Evolutionary conservation across 345 rosid species (phyloP), one percentile per base, ranked within the genome.

Genomic region (Hypericum androsaemum): DNA sequence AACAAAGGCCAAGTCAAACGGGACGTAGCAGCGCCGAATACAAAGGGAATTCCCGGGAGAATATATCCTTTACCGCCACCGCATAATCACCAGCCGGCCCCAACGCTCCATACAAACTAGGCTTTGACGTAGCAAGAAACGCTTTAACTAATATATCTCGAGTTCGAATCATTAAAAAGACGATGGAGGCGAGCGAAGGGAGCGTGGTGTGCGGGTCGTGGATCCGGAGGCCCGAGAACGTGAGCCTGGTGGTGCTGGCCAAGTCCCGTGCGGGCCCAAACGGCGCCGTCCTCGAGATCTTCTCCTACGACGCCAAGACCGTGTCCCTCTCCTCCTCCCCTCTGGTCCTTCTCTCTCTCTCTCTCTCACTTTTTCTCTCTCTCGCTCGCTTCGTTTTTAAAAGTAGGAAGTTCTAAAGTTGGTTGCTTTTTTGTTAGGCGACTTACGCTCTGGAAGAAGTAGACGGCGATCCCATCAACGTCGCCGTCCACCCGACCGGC

Each of bases 141-240:
- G n/a, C 4, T 22, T 22, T 22, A 22, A 22, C 4, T 22, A 22
- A 22, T 22, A 22, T 22, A 22, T 22, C 32, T 22, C 32, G 32
- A 22, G 4, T 22, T 22, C 32, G 32, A 22, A 22, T 22, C 4
- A 22, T 22, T 22, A 22, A 4, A 22, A 71, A 46, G 67, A 36
- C 39, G 72, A 57, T 61, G 71, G 39, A 51, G 68, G 53, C 67
- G 69, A 68, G 39, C 44, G 60, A 67, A 15, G 80, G 70, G 15
- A 50, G 71, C 47, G 84, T 84, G 53, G 74, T 80, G 43, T 84
- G 87, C 56, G 92, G 95, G 54, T 80, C 98, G 62, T 87, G 98
- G 98, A 84, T 90, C 77, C 86, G 89, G 52, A 75, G 88, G 40
- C 88, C 92, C 45, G 95, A 79, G 73, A 84, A 78, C 57, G 66